Evolutionary conservation across 495 filamentous ascomycete genomes (phyloP), one percentile per base, ranked within the genome.

Genomic region (Corynascus novoguineensis): DNA sequence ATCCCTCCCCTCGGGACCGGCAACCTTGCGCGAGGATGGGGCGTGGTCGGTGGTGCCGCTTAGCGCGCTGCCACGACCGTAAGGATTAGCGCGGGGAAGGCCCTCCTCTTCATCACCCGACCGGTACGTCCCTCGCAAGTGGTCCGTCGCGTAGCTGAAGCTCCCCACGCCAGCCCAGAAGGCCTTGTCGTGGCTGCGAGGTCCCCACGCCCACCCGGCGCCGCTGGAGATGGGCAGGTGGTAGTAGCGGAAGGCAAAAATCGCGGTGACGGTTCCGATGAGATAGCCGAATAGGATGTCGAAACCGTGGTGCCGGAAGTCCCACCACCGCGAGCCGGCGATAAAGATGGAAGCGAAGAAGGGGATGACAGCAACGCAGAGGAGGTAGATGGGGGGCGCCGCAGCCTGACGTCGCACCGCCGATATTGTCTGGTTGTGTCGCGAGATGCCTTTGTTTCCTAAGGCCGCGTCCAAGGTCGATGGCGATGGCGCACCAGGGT

Each of bases 251-350:
- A 83, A 83, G 22, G 76, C 62, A 59, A 78, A 81, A 53, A 76
- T 68, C 11, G 80, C 70, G 5, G 58, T 58, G 35, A 78, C 61
- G 22, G 69, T 63, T 8, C 88, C 88, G 44, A 92, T 81, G 2
- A 87, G 64, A 21, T 80, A 85, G 7, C 90, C 89, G 25, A 86
- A 88, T 22, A 96, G 76, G 41, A 95, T 90, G 57, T 96, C 90
- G 71, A 96, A 95, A 12, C 86, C 88, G 71, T 95, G 89, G 62
- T 96, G 90, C 9, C 89, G 80, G 64, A 87, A 90, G 65, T 96
- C 90, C 78, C 90, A 84, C 70, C 78, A 84, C 19, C 82, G 75
- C n/a, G 80, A 83, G 41, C 78, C 75, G 22, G 81, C 68, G 45
- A 85, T 74, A 59, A 79, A 83, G 50, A 80, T 67, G 45, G 82